Percentiles rank a stretch among this genome's conserved stretches.
These are phyloP conservation scores for Talaromyces sp. DNA, from an alignment of 2,329 filamentous ascomycete species.

Conservation along the genomic window DNA sequence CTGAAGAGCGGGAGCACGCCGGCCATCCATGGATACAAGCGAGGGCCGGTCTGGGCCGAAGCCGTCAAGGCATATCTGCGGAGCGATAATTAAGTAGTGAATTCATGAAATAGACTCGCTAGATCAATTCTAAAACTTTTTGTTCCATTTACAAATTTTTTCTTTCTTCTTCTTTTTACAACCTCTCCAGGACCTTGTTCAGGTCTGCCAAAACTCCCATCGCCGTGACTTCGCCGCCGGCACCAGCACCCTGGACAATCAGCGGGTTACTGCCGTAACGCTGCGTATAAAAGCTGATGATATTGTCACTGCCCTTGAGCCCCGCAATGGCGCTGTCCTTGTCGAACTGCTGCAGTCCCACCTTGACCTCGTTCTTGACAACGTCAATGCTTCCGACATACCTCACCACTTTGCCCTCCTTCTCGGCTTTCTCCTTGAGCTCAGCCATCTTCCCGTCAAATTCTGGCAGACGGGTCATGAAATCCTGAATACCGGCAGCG, in stretches of 20 bases:
- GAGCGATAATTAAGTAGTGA: conserved; percentile 13
- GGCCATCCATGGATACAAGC: conserved; percentile 54
- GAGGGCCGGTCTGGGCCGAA: conserved; percentile 50
- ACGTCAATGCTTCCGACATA: conserved; percentile 94
- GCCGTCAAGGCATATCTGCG: conserved; percentile 48
- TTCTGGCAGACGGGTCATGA: conserved; percentile 69
- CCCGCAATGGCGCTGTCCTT: conserved; percentile 85
- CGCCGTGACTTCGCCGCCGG: conserved; percentile 90
- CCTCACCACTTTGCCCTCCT: conserved; percentile 82
- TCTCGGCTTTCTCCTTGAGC: conserved; percentile 76
- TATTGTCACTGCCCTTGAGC: conserved; percentile 96
- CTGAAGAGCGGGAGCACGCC: conserved; percentile 52
- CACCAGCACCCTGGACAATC: conserved; percentile 90
- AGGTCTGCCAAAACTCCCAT: conserved; percentile 97
- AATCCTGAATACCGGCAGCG: conserved; percentile 63
- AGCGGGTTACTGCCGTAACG: conserved; percentile 86
- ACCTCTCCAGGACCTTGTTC: conserved; percentile 75
- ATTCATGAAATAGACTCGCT: conserved; percentile 1
- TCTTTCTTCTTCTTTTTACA: conserved; percentile 28
- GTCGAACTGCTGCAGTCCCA: conserved; percentile 86
- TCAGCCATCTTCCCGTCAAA: conserved; percentile 90
- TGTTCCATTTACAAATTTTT: background rate
- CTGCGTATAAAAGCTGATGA: conserved; percentile 97
- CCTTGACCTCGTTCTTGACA: conserved; percentile 72
- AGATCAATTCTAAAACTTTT: conserved; percentile 26